These are phyloP conservation scores for Cutaneotrichosporon dermatis DNA, from an alignment of 1,284 basidiomycete genomes.

Conservation along the genomic window DNA sequence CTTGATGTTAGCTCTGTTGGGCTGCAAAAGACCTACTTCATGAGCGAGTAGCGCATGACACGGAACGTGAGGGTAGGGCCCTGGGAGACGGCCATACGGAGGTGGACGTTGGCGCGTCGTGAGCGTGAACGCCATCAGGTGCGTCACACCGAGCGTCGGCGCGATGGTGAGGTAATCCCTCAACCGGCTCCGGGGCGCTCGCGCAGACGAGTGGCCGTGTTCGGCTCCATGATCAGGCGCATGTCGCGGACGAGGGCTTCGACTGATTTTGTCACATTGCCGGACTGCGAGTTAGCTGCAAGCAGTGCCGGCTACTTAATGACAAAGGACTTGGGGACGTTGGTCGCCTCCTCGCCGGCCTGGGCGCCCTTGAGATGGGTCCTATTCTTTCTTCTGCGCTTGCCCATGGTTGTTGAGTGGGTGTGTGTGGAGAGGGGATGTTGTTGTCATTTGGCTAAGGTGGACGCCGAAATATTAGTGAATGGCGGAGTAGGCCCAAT, in stretches of 20 bases:
- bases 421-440: background rate
- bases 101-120: slow-evolving; percentile 74
- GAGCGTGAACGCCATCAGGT: slow-evolving; percentile 86
- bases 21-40: slow-evolving; percentile 53
- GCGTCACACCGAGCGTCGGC: slow-evolving; percentile 84
- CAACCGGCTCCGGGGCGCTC: slow-evolving; percentile 89
- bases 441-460: background rate
- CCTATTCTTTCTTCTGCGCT: slow-evolving; percentile 69
- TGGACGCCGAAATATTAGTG: no score
- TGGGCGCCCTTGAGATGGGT: slow-evolving; percentile 69
- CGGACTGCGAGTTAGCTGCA: slow-evolving; percentile 54
- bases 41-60: slow-evolving; percentile 84
- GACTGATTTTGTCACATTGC: slow-evolving; percentile 82
- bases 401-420: slow-evolving; percentile 57
- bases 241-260: slow-evolving; percentile 85
- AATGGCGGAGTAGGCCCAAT: no score
- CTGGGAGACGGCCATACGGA: slow-evolving; percentile 84
- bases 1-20: slow-evolving; percentile 8
- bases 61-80: slow-evolving; percentile 94
- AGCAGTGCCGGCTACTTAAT: slow-evolving; percentile 59
- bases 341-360: slow-evolving; percentile 43
- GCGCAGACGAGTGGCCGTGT: slow-evolving; percentile 84
- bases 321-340: slow-evolving; percentile 61
- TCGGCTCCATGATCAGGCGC: slow-evolving; percentile 94
- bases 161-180: slow-evolving; percentile 93